phyloP scores from a whole-genome alignment of 2,329 filamentous ascomycete genomes.

The Dothistroma pini region DNA sequence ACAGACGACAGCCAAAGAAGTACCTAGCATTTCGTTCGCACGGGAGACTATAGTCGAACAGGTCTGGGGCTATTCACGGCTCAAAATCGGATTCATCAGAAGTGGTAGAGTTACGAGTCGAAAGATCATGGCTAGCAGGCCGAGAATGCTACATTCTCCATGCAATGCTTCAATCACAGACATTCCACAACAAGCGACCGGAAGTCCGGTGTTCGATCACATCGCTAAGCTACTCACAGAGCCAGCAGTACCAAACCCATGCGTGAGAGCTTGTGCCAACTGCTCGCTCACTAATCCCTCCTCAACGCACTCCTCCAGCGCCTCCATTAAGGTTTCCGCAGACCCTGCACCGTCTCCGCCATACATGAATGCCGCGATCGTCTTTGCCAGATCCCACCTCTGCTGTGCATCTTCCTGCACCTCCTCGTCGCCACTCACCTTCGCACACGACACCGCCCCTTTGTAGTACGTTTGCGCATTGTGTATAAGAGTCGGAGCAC shows the following conservation, averaged over 20 bases:
- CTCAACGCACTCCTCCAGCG: conserved; percentile 51
- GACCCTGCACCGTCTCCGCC: conserved; percentile 35
- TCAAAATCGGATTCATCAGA: not conserved
- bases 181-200: not conserved
- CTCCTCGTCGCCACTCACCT: conserved; percentile 24
- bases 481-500: conserved; percentile 47
- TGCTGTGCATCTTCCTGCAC: conserved; percentile 43
- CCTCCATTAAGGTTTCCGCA: conserved; percentile 40
- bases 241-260: not conserved
- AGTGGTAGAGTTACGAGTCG: no score
- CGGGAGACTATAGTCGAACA: no score
- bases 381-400: conserved; percentile 36
- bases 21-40: no score
- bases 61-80: not conserved
- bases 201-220: not conserved
- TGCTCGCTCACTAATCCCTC: conserved; percentile 45
- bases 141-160: not conserved
- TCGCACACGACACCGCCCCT: conserved; percentile 42
- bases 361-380: conserved; percentile 39
- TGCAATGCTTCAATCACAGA: not conserved
- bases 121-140: not conserved
- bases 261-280: conserved; percentile 4
- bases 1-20: no score
- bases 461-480: conserved; percentile 59
- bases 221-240: not conserved